Evolutionary conservation across 2,329 filamentous ascomycete species (phyloP), one percentile per base, ranked within the genome.

Genomic region (Blastomyces emzantsi): DNA sequence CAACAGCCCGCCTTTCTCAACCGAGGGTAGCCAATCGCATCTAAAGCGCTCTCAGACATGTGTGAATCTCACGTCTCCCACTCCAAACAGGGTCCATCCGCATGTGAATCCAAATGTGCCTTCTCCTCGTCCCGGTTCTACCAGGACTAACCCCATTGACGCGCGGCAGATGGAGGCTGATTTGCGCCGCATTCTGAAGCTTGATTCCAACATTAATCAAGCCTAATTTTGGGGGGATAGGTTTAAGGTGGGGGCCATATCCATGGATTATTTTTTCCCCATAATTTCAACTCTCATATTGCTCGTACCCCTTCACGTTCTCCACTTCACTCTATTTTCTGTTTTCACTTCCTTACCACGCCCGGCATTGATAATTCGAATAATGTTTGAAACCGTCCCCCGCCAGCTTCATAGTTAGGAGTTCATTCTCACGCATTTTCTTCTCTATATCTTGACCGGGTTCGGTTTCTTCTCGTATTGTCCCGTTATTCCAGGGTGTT

Each of bases 121-220:
- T 69, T 62, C 69, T 71, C 28, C 70, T 67, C 71, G 13, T 66
- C 71, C n/a, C 13, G 19, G 62, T 61, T 67, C 71, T 33, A 62
- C 71, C 30, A 63, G 56, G 54, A 58, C 68, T 9, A 70, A 71
- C 54, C 68, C 72, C 33, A 57, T 72, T 33, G 78, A 78, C 64
- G 77, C 76, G 4, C 77, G 77, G 67, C 73, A 76, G 62, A 78
- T 81, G 69, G 79, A 81, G 67, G 78, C 80, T 69, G 78, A 81
- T 70, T 69, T 81, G 62, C 75, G 78, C 39, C 73, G 78, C 39
- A 78, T 81, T 41, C 67, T 81, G 70, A 81, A 81, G 64, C 71
- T 81, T 62, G 74, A 77, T 69, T 70, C 70, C 49, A 67, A 69
- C 63, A 71, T 30, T 39, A 68, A 70, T 28, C 69, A 75, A 60